These are phyloP conservation scores for Chaetoceros tenuissimus DNA, from an alignment of 108 stramenopile genomes.

Conservation along the genomic window DNA sequence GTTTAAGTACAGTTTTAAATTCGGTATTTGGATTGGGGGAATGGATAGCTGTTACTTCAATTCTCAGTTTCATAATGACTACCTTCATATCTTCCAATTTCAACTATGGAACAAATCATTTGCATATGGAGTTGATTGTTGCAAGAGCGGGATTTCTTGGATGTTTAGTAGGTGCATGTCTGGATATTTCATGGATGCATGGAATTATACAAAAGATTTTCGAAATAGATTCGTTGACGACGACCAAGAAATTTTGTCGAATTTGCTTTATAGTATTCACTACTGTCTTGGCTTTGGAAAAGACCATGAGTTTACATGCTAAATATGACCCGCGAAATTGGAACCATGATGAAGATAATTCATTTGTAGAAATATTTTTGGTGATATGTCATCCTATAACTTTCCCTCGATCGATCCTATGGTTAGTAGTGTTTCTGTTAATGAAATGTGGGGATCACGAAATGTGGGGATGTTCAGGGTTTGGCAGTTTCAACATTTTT, in stretches of 20 bases:
- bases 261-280: not conserved
- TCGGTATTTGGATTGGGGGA: too few species aligned
- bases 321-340: not conserved
- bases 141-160: not conserved
- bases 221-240: not conserved
- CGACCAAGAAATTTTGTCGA: not conserved
- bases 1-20: too few species aligned
- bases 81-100: too few species aligned
- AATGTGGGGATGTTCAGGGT: not conserved
- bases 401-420: not conserved
- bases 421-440: not conserved
- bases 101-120: too few species aligned
- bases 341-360: not conserved
- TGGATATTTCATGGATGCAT: not conserved
- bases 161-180: not conserved
- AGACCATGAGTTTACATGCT: not conserved
- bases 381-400: not conserved
- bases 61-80: too few species aligned
- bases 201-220: not conserved
- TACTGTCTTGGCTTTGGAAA: not conserved
- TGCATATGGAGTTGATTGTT: not conserved
- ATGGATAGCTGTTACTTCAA: too few species aligned
- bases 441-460: too few species aligned
- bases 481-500: not conserved
- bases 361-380: not conserved